Conservation (phyloP, 2,329 filamentous ascomycete genomes). For the Corniculantispora saksenae region DNA sequence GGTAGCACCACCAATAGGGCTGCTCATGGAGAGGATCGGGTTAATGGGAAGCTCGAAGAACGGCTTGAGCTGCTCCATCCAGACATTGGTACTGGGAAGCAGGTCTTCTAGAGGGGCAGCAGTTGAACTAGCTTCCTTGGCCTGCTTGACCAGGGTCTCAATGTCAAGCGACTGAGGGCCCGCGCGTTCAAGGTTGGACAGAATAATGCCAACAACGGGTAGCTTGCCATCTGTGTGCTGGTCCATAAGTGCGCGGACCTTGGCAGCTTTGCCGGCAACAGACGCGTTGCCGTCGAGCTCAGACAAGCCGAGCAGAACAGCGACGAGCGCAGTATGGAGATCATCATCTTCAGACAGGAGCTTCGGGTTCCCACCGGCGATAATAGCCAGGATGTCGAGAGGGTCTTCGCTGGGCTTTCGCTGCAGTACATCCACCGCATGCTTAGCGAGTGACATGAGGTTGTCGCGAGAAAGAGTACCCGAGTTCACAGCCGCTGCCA, state of each 20-base stretch:
- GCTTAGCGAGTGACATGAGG: constrained; percentile 35
- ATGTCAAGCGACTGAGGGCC: constrained; percentile 52
- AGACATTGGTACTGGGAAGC: constrained; percentile 64
- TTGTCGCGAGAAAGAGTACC: constrained; percentile 40
- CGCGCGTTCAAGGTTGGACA: constrained; percentile 54
- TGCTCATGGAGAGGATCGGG: constrained; percentile 72
- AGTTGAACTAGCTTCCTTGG: constrained; percentile 35
- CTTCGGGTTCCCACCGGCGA: constrained; percentile 36
- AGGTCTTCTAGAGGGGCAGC: constrained; percentile 45
- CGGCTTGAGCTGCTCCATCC: constrained; percentile 62
- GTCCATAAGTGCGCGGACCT: constrained; percentile 49
- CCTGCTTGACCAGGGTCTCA: constrained; percentile 55
- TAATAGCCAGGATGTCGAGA: constrained; percentile 50
- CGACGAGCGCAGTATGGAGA: constrained; percentile 51
- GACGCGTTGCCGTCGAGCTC: constrained; percentile 45
- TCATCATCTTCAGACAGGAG: constrained; percentile 47
- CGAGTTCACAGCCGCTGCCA: constrained; percentile 50
- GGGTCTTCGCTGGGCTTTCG: constrained; percentile 42
- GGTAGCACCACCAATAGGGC: constrained; percentile 68
- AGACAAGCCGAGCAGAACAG: constrained; percentile 54
- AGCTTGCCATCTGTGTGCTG: constrained; percentile 42
- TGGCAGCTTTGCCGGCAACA: constrained; percentile 42
- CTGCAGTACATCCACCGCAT: constrained; percentile 36
- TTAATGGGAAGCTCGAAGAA: constrained; percentile 56
- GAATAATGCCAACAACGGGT: constrained; percentile 53